A percentile compares a stretch with the other conserved stretches of the same genome.
Conservation (phyloP, 805 yeast species). For the Metschnikowia cubensis region DNA sequence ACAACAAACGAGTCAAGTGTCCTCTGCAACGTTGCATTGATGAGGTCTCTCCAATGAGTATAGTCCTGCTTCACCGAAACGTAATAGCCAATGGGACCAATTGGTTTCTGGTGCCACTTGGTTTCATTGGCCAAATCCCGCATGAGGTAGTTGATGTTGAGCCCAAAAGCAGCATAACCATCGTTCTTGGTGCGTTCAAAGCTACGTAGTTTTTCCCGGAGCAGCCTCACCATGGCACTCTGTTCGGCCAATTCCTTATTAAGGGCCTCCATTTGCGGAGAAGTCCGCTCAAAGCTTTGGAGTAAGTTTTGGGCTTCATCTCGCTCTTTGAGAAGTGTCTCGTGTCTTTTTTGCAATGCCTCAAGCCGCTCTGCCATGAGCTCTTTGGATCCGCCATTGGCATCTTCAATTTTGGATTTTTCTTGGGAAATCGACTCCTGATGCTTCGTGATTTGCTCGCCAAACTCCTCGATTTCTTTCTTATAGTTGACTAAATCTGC, state of each 20-base stretch:
- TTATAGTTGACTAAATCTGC: slow-evolving; percentile 16
- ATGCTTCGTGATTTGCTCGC: slow-evolving; percentile 11
- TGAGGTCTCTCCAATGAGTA: slow-evolving; percentile 52
- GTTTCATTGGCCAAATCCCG: slow-evolving; percentile 28
- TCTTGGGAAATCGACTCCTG: slow-evolving; percentile 28
- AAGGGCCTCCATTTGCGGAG: slow-evolving; percentile 11
- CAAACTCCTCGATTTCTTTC: slow-evolving; percentile 19
- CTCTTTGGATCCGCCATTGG: slow-evolving; percentile 44
- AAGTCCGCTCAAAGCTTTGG: neutral
- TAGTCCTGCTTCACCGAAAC: slow-evolving; percentile 54
- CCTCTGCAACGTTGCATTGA: slow-evolving; percentile 53
- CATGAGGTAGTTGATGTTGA: slow-evolving; percentile 39
- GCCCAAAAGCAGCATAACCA: slow-evolving; percentile 51
- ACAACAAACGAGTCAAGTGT: slow-evolving; percentile 66
- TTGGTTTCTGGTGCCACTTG: slow-evolving; percentile 46
- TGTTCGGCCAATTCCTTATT: slow-evolving; percentile 12
- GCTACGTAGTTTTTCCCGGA: slow-evolving; percentile 8
- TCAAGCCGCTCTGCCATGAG: slow-evolving; percentile 20
- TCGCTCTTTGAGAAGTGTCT: slow-evolving; percentile 5
- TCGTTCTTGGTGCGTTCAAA: slow-evolving; percentile 19
- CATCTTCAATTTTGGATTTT: slow-evolving; percentile 34
- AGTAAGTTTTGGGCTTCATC: slow-evolving; percentile 11
- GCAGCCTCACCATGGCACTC: neutral
- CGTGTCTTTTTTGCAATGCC: slow-evolving; percentile 9
- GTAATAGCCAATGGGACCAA: slow-evolving; percentile 77